Evolutionary conservation across 2,329 filamentous ascomycete species (phyloP), one percentile per base, ranked within the genome.

Genomic region (Calonectria pseudoreteaudii): DNA sequence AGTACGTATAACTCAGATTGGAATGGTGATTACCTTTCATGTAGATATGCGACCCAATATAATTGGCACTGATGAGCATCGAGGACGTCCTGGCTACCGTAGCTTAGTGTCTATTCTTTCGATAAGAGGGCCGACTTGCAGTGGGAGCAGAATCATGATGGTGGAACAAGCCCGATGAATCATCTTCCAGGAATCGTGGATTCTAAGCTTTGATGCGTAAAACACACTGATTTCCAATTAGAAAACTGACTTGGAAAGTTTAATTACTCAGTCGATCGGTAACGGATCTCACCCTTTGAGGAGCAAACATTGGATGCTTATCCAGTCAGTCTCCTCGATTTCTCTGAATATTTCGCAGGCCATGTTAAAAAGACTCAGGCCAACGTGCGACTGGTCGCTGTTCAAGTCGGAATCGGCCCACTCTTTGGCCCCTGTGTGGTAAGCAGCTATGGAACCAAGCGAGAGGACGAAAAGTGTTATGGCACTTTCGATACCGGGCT

Each of bases 11-110:
- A 5, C 3, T 38, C 5, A 38, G 13, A 16, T 38, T 16, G 36
- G 36, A 38, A 38, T 13, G 1, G 18, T 1, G 2, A 31, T 4
- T 56, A 71, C 75, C 75, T 77, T n/a, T 76, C 75, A 13, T 76
- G 70, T 4, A 77, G 38, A 65, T 75, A 77, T 58, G 74, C 68
- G 10, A 77, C 72, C 75, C 74, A 77, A 41, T 73, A 76, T 0
- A 75, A 30, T 20, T 75, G 72, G 34, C 74, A 77, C 36, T 77
- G 67, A 5, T 76, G 68, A 2, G 74, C 52, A 10, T 74, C 75
- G 6, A 76, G 20, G 8, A 60, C 67, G 0, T 65, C 52, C 44
- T 77, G 75, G 0, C 75, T 76, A 26, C 0, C 1, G 9, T 3
- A 14, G 28, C 20, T 74, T 5, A 73, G 71, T 4, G 2, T 1